A percentile compares a stretch with the other conserved stretches of the same genome.
These are phyloP conservation scores for Anthracocystis setariae DNA, from an alignment of 1,284 basidiomycete genomes.

Conservation along the genomic window DNA sequence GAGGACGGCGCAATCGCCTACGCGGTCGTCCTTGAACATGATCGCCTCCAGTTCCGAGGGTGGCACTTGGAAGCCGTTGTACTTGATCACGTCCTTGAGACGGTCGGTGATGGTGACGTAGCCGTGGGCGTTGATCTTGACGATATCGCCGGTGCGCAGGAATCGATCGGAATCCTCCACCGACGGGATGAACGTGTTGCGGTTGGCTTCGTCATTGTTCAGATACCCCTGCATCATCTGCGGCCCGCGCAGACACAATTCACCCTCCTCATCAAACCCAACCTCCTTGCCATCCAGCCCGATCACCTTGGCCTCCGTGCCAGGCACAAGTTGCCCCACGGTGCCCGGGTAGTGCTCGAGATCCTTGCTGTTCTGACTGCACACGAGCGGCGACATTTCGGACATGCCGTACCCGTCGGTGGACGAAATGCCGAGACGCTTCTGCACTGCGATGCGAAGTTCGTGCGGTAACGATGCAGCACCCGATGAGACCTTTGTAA, in stretches of 20 bases:
- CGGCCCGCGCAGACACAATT: constrained; percentile 61
- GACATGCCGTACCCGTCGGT: constrained; percentile 67
- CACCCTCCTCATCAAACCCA: constrained; percentile 55
- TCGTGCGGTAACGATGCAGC: constrained; percentile 58
- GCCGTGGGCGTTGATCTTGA: constrained; percentile 54
- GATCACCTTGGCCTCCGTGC: constrained; percentile 59
- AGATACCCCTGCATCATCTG: constrained; percentile 67
- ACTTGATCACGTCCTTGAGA: constrained; percentile 66
- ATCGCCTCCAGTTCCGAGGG: constrained; percentile 63
- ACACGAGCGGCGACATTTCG: constrained; percentile 65
- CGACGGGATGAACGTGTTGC: constrained; percentile 44
- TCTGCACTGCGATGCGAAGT: constrained; percentile 49
- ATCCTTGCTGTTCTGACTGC: constrained; percentile 57
- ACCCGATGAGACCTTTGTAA: constrained; percentile 60
- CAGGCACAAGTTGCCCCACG: constrained; percentile 59
- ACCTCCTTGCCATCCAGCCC: constrained; percentile 50
- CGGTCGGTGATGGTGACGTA: constrained; percentile 63
- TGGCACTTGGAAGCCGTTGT: constrained; percentile 66
- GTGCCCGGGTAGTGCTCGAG: constrained; percentile 46
- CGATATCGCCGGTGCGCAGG: constrained; percentile 63
- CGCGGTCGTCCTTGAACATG: constrained; percentile 47
- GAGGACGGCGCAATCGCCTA: constrained; percentile 56
- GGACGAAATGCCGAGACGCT: constrained; percentile 52
- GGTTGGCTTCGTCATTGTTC: constrained; percentile 62
- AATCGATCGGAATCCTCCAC: constrained; percentile 39